Conservation (phyloP, 495 filamentous ascomycete species). For the Glutinoglossum americanum region DNA sequence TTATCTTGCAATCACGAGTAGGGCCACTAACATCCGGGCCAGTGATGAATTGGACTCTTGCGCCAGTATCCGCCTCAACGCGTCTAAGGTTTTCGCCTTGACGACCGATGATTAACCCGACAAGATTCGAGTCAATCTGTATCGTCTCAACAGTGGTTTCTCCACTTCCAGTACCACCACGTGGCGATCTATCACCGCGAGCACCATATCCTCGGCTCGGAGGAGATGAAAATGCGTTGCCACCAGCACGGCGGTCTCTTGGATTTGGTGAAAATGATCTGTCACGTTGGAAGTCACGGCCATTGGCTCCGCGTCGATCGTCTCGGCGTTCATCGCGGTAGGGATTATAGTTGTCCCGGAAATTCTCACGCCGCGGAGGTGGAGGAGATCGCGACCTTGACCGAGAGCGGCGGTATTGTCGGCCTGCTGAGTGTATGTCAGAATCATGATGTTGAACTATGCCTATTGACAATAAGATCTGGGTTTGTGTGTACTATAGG, state of each 20-base stretch:
- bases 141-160: constrained; percentile 35
- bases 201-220: constrained; percentile 16
- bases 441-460: constrained; percentile 10
- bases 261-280: constrained; percentile 38
- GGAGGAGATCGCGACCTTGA: constrained; percentile 50
- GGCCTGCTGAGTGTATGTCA: constrained; percentile 20
- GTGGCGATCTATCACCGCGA: constrained; percentile 29
- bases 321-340: constrained; percentile 59
- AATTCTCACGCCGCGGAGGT: constrained; percentile 28
- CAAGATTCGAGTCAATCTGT: constrained; percentile 51
- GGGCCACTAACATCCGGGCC: constrained; percentile 38
- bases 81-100: constrained; percentile 63
- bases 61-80: constrained; percentile 51
- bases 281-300: constrained; percentile 36
- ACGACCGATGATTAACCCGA: constrained; percentile 67
- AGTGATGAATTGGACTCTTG: constrained; percentile 66
- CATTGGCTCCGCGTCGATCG: constrained; percentile 26
- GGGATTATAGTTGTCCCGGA: constrained; percentile 49
- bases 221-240: constrained; percentile 25
- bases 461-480: background rate
- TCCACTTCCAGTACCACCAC: constrained; percentile 19
- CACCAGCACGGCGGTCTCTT: constrained; percentile 22
- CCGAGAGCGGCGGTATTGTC: constrained; percentile 34
- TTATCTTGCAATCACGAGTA: constrained; percentile 58
- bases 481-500: background rate